Evolutionary conservation across 23 red algal species (phyloP).

Genomic region (Gracilariopsis chorda): DNA sequence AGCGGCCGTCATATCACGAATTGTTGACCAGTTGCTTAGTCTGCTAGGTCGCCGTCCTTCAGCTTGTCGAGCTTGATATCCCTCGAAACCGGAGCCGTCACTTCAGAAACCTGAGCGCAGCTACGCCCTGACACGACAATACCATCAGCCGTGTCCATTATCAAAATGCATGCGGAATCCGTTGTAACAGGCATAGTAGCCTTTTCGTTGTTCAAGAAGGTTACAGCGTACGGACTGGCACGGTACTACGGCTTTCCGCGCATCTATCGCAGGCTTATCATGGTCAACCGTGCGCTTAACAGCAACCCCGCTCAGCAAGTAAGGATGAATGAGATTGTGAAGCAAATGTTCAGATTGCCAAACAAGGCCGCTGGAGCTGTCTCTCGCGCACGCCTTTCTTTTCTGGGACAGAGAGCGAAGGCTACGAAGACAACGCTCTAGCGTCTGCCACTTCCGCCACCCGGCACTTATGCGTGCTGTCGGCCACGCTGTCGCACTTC

Average conservation of each 20-base stretch:
- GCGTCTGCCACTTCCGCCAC: too few relatives aligned
- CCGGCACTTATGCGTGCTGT: too few relatives aligned
- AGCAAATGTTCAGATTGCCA: conserved; percentile 57
- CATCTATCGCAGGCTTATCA: conserved; percentile 82
- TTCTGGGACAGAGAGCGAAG: background rate
- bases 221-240: conserved; percentile 74
- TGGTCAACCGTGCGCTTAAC: conserved; percentile 51
- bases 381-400: background rate
- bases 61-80: too few relatives aligned
- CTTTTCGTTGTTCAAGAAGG: conserved; percentile 90
- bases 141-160: too few relatives aligned
- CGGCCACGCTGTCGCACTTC: too few relatives aligned
- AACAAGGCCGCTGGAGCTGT: conserved; percentile 8
- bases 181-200: conserved; percentile 65
- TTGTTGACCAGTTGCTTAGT: too few relatives aligned
- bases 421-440: background rate
- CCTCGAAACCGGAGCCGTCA: too few relatives aligned
- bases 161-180: conserved; percentile 23
- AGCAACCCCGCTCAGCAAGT: background rate
- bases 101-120: too few relatives aligned
- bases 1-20: too few relatives aligned
- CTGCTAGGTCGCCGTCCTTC: too few relatives aligned
- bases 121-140: too few relatives aligned
- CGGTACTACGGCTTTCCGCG: conserved; percentile 91
- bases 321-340: conserved; percentile 34